A percentile compares a stretch with the other conserved stretches of the same genome.
These are phyloP conservation scores for Boletus reticulatus DNA, from an alignment of 768 basidiomycete species.

Conservation along the genomic window DNA sequence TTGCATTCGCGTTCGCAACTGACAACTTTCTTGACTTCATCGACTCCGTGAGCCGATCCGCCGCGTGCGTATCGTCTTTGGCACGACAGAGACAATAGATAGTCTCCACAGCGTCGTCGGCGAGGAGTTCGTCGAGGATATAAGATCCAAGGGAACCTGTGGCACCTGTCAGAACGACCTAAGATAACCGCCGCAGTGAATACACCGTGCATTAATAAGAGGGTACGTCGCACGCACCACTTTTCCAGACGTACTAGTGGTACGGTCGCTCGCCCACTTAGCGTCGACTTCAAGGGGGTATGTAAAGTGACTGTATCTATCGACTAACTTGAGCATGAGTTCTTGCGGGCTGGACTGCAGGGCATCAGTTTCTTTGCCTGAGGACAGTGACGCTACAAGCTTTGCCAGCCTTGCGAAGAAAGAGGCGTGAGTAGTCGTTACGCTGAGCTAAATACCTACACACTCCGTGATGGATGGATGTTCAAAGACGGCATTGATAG, in stretches of 20 bases:
- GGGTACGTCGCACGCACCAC: conserved; percentile 11
- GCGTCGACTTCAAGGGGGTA: background rate
- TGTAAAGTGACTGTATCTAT: conserved; percentile 35
- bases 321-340: conserved; percentile 46
- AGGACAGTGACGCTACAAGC: conserved; percentile 37
- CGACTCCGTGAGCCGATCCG: conserved; percentile 40
- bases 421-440: background rate
- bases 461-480: conserved; percentile 43
- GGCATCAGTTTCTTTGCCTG: conserved; percentile 25
- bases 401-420: conserved; percentile 34
- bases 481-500: conserved; percentile 45
- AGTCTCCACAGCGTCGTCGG: conserved; percentile 34
- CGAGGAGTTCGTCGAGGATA: conserved; percentile 45
- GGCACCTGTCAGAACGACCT: conserved; percentile 46
- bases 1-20: background rate
- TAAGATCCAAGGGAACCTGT: conserved; percentile 57
- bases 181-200: background rate
- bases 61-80: conserved; percentile 41
- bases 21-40: conserved; percentile 33
- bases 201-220: background rate
- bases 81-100: conserved; percentile 55
- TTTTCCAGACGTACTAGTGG: conserved; percentile 3
- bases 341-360: conserved; percentile 30
- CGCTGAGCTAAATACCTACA: background rate
- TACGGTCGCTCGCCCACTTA: conserved; percentile 11